phyloP scores from a whole-genome alignment of 1,284 basidiomycete genomes.

The Cryptococcus hybrid region DNA sequence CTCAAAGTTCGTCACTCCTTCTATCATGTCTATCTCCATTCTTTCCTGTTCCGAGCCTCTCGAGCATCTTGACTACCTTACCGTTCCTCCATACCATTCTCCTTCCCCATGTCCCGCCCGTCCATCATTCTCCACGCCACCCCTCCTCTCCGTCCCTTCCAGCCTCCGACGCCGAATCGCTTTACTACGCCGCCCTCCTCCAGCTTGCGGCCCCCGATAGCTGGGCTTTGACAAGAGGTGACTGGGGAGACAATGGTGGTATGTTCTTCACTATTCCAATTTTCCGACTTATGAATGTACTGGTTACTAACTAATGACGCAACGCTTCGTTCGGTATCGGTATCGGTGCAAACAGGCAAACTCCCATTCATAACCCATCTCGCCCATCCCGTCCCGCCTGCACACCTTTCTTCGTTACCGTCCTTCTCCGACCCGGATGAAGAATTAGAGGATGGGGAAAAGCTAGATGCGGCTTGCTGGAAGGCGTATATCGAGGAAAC shows the following conservation, averaged over 20 bases:
- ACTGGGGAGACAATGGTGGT: constrained; percentile 32
- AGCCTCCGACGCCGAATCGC: constrained; percentile 29
- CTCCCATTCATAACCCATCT: constrained; percentile 35
- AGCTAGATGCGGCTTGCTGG: constrained; percentile 35
- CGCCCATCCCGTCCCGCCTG: constrained; percentile 13
- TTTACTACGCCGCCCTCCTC: constrained; percentile 29
- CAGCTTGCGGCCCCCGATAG: constrained; percentile 22
- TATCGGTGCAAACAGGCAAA: constrained; percentile 15
- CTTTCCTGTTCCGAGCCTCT: too few species aligned
- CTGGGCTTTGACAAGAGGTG: constrained; percentile 21
- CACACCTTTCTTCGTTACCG: constrained; percentile 25
- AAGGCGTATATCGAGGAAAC: constrained; percentile 39
- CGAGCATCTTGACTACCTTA: too few species aligned
- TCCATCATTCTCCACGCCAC: constrained; percentile 31
- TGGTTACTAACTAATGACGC: not conserved
- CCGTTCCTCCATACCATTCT: too few species aligned
- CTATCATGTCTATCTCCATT: too few species aligned
- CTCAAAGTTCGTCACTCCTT: too few species aligned
- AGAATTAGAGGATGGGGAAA: constrained; percentile 19
- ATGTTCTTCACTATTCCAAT: not conserved
- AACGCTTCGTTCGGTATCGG: not conserved
- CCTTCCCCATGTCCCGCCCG: constrained; percentile 5
- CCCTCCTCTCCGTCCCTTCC: constrained; percentile 33
- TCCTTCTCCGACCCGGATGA: constrained; percentile 29
- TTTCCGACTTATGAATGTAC: not conserved